phyloP scores from a whole-genome alignment of 352 stramenopile species.

The Thalassiosira mediterranea region DNA sequence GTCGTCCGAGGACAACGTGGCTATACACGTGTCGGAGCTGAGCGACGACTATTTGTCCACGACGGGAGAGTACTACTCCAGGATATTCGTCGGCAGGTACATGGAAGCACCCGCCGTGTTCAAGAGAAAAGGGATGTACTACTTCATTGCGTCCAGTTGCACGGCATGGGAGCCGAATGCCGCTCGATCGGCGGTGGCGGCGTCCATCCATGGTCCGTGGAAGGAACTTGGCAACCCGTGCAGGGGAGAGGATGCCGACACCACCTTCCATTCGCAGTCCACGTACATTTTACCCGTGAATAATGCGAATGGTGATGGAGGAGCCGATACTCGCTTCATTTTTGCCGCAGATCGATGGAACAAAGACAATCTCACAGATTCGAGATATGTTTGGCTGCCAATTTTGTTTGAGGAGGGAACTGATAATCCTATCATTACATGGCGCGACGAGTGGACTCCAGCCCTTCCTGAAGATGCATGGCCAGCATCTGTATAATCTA shows the following conservation, averaged over 20 bases:
- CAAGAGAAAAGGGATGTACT: constrained; percentile 25
- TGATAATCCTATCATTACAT: constrained; percentile 3
- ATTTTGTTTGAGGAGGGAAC: constrained; percentile 12
- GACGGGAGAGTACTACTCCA: constrained; percentile 11
- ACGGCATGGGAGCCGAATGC: constrained; percentile 39
- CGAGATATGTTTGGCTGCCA: constrained; percentile 37
- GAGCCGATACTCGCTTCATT: constrained; percentile 4
- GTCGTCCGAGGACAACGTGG: constrained; percentile 39
- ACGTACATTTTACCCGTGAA: constrained; percentile 29
- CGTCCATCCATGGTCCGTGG: constrained; percentile 29
- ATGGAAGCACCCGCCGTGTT: constrained; percentile 36
- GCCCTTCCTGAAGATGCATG: no score
- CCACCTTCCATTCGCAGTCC: constrained; percentile 28
- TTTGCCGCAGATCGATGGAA: constrained; percentile 39
- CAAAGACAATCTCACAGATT: constrained; percentile 25
- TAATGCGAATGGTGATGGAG: neutral
- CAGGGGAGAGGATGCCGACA: constrained; percentile 17
- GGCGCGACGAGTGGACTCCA: constrained; percentile 7
- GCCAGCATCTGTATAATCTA: no score
- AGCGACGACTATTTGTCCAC: constrained; percentile 26
- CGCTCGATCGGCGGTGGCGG: constrained; percentile 14
- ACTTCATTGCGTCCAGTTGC: constrained; percentile 40
- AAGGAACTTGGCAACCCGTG: constrained; percentile 23
- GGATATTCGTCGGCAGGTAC: constrained; percentile 29
- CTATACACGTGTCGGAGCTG: constrained; percentile 28